Evolutionary conservation across 176 grass and related monocot species (phyloP), one percentile per base, ranked within the genome.

Genomic region (Bromus sterilis): DNA sequence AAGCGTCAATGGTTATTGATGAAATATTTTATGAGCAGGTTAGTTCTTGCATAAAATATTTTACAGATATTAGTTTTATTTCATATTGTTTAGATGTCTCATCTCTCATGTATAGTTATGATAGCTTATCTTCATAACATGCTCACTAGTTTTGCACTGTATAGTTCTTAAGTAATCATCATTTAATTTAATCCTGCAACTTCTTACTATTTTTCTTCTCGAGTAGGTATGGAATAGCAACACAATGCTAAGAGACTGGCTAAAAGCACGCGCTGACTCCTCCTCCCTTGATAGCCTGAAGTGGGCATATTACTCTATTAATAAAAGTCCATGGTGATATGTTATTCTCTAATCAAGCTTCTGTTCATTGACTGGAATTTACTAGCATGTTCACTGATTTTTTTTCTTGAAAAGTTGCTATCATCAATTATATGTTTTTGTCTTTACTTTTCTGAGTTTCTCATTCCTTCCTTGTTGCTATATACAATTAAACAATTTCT

Each of bases 1-100:
- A 84, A 86, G 95, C 95, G 73, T 86, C 95, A 62, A 89, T 87
- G 70, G 81, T 94, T 86, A 77, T 98, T 79, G 92, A 98, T 84
- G 95, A 98, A 74, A 94, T 98, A 36, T 98, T 94, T 79, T 82
- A 98, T 76, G 76, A 88, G 51, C 95, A 98, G 88, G 95, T 98
- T 77, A 74, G 4, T 71, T 76, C 59, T 73, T 80, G 75, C 43
- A 43, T 69, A 11, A 48, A 41, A 81, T 16, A 2, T 31, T 83
- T 16, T 78, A 31, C 16, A 42, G 8, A 69, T 78, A 42, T 37
- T 32, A 42, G 69, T 40, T 84, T 57, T 76, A 36, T 42, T 83
- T 72, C 39, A 49, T 90, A 77, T 53, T 85, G 78, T 11, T 73
- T 90, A 40, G 36, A 33, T 49, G 15, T 21, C 20, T 71, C 56